These are phyloP conservation scores for Sicyos edulis DNA, from an alignment of 306 rosid genomes.

Conservation along the genomic window DNA sequence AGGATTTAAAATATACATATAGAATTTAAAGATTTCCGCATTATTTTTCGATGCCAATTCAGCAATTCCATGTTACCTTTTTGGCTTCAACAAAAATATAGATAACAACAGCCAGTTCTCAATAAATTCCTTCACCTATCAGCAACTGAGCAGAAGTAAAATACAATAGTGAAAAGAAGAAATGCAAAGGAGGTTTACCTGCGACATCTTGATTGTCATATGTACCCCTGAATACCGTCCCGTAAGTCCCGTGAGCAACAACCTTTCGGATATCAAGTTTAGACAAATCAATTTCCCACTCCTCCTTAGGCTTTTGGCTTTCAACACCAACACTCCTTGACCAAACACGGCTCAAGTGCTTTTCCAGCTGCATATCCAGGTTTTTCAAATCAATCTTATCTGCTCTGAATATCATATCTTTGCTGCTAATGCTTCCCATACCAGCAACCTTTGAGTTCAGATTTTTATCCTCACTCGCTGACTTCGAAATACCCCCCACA, in stretches of 20 bases:
- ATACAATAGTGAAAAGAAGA: conserved; percentile 20
- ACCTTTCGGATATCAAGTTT: conserved; percentile 59
- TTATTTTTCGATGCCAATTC: background rate
- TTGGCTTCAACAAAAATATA: background rate
- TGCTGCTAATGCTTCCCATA: conserved; percentile 47
- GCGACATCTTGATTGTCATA: conserved; percentile 84
- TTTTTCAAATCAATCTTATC: conserved; percentile 76
- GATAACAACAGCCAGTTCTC: background rate
- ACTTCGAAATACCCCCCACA: conserved; percentile 24
- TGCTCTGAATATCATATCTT: conserved; percentile 83
- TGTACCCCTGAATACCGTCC: conserved; percentile 69
- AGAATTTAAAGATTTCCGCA: background rate
- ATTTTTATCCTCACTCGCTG: conserved; percentile 34
- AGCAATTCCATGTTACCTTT: background rate
- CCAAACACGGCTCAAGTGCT: conserved; percentile 86
- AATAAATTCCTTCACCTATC: conserved; percentile 7
- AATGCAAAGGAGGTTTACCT: conserved; percentile 41
- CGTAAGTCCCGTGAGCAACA: conserved; percentile 84
- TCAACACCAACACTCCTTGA: conserved; percentile 43
- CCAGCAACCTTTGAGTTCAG: conserved; percentile 32
- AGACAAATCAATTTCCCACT: conserved; percentile 84
- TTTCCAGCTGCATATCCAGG: conserved; percentile 87
- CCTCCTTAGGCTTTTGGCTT: conserved; percentile 53
- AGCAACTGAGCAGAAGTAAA: conserved; percentile 6
- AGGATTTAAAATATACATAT: background rate